A percentile compares a stretch with the other conserved stretches of the same genome.
Evolutionary conservation across 2,329 filamentous ascomycete genomes (phyloP).

Genomic region (Trichoderma citrinoviride): DNA sequence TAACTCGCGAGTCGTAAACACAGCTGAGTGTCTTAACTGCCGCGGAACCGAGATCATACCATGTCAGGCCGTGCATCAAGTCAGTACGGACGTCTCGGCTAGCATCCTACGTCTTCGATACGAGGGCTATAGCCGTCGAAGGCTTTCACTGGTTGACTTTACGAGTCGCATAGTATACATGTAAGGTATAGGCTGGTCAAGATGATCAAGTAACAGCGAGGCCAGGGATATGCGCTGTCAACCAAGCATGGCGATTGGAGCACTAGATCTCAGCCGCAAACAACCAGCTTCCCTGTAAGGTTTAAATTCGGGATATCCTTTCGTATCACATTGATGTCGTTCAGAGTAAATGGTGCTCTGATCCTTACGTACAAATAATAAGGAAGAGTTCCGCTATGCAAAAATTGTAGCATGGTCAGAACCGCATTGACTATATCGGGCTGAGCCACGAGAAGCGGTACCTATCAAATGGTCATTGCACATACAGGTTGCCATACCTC

Average conservation of each 20-base stretch:
- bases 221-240: neutral
- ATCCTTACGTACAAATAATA: no score
- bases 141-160: neutral
- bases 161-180: neutral
- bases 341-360: no score
- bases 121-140: neutral
- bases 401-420: no score
- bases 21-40: neutral
- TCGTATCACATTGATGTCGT: no score
- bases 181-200: neutral
- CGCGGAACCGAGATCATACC: neutral
- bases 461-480: no score
- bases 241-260: neutral
- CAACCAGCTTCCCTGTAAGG: neutral
- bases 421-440: no score
- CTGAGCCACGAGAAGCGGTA: no score
- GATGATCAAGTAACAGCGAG: neutral
- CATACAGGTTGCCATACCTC: no score
- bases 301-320: neutral
- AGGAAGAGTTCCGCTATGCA: no score
- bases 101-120: neutral
- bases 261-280: neutral
- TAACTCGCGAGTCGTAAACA: neutral
- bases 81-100: no score
- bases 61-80: neutral